Evolutionary conservation across 805 yeast genomes (phyloP).

Genomic region (Cyberlindnera petersonii): DNA sequence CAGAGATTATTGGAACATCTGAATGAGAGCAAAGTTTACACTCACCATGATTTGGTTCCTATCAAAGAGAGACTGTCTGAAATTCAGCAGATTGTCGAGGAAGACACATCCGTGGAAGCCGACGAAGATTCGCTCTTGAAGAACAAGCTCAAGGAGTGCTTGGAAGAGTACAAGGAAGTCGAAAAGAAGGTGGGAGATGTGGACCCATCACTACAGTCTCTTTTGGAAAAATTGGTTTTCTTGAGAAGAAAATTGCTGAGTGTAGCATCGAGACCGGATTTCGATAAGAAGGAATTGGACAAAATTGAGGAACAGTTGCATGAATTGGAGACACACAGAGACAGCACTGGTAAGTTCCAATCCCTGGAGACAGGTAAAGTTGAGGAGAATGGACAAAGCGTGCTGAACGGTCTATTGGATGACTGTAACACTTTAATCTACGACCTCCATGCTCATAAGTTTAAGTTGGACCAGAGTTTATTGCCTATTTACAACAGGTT

Average conservation of each 20-base stretch:
- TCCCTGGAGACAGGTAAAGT: slow-evolving; percentile 33
- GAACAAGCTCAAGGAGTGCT: slow-evolving; percentile 62
- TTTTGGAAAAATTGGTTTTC: slow-evolving; percentile 56
- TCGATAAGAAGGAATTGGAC: slow-evolving; percentile 30
- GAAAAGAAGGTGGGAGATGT: slow-evolving; percentile 52
- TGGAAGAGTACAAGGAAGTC: slow-evolving; percentile 51
- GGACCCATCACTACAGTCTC: slow-evolving; percentile 44
- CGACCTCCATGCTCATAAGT: slow-evolving; percentile 52
- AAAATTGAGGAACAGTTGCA: slow-evolving; percentile 37
- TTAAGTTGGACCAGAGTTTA: slow-evolving; percentile 46
- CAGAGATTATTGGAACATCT: slow-evolving; percentile 79
- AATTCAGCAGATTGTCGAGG: slow-evolving; percentile 54
- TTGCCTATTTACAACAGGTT: slow-evolving; percentile 60
- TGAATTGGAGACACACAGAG: slow-evolving; percentile 46
- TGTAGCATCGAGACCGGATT: slow-evolving; percentile 39
- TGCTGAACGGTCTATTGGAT: slow-evolving; percentile 71
- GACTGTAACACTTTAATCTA: slow-evolving; percentile 74
- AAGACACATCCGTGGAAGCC: slow-evolving; percentile 26
- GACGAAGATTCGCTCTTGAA: slow-evolving; percentile 62
- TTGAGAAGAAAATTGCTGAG: slow-evolving; percentile 61
- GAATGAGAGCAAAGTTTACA: slow-evolving; percentile 75
- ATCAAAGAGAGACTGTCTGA: slow-evolving; percentile 70
- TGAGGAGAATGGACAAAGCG: slow-evolving; percentile 39
- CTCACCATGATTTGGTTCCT: slow-evolving; percentile 78
- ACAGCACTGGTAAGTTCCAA: slow-evolving; percentile 51